These are phyloP conservation scores for Tulasnella sp. DNA, from an alignment of 768 basidiomycete genomes.

Conservation along the genomic window DNA sequence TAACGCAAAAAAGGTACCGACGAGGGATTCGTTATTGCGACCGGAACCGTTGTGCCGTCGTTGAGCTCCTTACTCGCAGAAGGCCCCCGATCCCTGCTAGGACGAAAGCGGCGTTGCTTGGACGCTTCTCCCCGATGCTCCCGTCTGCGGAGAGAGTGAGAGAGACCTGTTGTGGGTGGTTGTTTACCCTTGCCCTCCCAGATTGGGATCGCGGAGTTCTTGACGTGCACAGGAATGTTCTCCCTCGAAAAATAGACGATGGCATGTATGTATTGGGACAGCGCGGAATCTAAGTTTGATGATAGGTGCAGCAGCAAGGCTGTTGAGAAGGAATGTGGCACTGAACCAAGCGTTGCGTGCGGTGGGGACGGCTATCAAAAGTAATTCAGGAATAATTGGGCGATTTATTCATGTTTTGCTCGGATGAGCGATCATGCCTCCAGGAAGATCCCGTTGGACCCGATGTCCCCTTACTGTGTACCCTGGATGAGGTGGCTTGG, in stretches of 20 bases:
- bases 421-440: background rate
- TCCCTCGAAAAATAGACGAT: background rate
- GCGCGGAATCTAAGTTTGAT: background rate
- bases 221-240: background rate
- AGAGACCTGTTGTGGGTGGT: background rate
- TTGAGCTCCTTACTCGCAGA: background rate
- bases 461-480: no score
- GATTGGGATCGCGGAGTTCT: background rate
- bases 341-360: background rate
- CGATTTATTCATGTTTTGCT: background rate
- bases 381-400: background rate
- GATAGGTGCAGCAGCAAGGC: background rate
- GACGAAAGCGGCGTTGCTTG: background rate
- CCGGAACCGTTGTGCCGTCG: background rate
- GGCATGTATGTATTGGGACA: no score
- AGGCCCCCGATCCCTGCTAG: background rate
- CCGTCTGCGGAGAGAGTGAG: background rate
- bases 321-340: slow-evolving; percentile 1
- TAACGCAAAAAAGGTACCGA: slow-evolving; percentile 7
- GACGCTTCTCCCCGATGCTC: background rate
- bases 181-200: background rate
- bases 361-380: background rate
- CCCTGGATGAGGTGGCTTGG: slow-evolving; percentile 10
- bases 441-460: background rate
- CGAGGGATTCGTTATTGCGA: background rate